Conservation (phyloP, 257 asterid species). For the Hygrophila difformis region DNA sequence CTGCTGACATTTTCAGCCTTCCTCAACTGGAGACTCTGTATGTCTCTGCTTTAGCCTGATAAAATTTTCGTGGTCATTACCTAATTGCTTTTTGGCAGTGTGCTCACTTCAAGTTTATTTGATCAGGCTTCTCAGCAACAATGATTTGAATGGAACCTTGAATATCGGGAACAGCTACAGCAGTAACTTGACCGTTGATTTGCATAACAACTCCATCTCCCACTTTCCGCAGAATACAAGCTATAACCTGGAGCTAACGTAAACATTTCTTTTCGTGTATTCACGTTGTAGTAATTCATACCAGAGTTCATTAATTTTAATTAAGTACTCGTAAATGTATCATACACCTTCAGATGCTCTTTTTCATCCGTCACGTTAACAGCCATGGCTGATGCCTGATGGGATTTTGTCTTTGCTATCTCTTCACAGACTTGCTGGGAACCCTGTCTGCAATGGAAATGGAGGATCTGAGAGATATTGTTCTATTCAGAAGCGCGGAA, state of each 20-base stretch:
- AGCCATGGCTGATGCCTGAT: not conserved
- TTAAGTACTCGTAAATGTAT: no score
- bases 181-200: slow-evolving; percentile 51
- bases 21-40: slow-evolving; percentile 70
- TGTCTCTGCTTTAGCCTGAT: slow-evolving; percentile 16
- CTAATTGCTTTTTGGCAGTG: no score
- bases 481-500: slow-evolving; percentile 15
- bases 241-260: slow-evolving; percentile 43
- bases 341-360: no score
- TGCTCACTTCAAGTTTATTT: slow-evolving; percentile 9
- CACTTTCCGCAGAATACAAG: slow-evolving; percentile 36
- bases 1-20: slow-evolving; percentile 39
- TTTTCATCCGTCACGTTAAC: not conserved
- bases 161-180: slow-evolving; percentile 55
- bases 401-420: slow-evolving; percentile 4
- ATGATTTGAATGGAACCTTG: slow-evolving; percentile 51
- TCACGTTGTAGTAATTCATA: no score
- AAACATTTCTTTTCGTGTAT: slow-evolving; percentile 16
- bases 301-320: no score
- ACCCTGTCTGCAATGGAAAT: slow-evolving; percentile 52
- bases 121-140: slow-evolving; percentile 54
- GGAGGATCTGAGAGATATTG: slow-evolving; percentile 44
- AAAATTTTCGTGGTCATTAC: no score
- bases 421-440: slow-evolving; percentile 49
- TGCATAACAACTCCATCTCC: slow-evolving; percentile 53